These are phyloP conservation scores for Populus tremula DNA, from an alignment of 345 rosid species.

Conservation along the genomic window DNA sequence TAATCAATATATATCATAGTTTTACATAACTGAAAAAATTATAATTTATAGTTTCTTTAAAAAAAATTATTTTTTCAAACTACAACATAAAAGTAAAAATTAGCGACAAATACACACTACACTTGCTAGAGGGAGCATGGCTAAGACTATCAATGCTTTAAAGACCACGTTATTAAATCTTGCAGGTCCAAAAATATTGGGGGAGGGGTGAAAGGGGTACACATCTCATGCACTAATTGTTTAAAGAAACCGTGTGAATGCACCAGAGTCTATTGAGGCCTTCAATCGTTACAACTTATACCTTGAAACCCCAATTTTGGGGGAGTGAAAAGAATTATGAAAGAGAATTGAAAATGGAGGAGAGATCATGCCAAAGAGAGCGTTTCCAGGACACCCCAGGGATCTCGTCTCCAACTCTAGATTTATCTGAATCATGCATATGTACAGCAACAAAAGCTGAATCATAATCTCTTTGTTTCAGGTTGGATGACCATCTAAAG, in stretches of 20 bases:
- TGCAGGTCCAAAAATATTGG: background rate
- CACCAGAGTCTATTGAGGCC: background rate
- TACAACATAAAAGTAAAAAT: no score
- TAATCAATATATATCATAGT: no score
- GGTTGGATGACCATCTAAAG: background rate
- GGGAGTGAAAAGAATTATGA: conserved; percentile 8
- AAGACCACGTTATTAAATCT: background rate
- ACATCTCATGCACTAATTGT: background rate
- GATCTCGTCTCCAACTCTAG: background rate
- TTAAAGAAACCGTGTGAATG: conserved; percentile 1
- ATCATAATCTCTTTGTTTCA: background rate
- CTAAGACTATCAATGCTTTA: background rate
- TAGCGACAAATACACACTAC: background rate
- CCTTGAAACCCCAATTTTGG: background rate
- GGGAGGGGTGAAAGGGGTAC: background rate
- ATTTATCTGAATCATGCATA: background rate
- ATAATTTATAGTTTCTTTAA: no score
- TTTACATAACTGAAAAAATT: no score
- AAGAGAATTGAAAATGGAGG: conserved; percentile 2
- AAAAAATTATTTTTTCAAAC: no score
- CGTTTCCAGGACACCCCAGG: background rate
- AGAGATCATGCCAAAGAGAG: background rate
- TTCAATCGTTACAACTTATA: background rate
- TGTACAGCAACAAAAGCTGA: conserved; percentile 10
- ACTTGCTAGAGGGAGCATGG: background rate